Evolutionary conservation across 768 basidiomycete genomes (phyloP).

Genomic region (Trametes gibbosa): DNA sequence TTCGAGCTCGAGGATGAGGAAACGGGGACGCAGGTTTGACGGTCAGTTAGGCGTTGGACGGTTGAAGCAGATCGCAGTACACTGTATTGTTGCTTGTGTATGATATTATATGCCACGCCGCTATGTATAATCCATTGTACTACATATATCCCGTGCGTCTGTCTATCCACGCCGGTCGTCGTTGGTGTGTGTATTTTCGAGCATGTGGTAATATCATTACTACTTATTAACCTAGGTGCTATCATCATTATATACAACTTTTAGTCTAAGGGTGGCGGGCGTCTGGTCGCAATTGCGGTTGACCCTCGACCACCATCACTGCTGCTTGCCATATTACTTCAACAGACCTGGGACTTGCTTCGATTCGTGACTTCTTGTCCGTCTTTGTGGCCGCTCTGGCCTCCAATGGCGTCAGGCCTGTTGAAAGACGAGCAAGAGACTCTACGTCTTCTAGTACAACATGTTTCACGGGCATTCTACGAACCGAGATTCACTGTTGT

Average conservation of each 20-base stretch:
- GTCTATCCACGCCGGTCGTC: no score
- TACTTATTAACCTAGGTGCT: no score
- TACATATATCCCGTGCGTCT: neutral
- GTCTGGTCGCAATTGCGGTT: neutral
- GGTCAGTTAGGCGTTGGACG: neutral
- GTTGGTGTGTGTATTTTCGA: no score
- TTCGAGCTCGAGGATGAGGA: constrained; percentile 36
- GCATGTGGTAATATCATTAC: no score
- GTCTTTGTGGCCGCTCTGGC: constrained; percentile 20
- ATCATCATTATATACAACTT: no score
- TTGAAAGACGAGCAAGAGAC: constrained; percentile 80
- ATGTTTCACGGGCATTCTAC: constrained; percentile 92
- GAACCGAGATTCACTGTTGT: constrained; percentile 89
- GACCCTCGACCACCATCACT: constrained; percentile 9
- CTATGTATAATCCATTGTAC: neutral
- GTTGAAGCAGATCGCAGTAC: neutral
- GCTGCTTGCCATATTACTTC: neutral
- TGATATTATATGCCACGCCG: no score
- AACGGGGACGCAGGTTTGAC: neutral
- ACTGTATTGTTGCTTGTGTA: neutral
- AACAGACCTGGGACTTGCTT: neutral
- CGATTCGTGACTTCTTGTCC: no score
- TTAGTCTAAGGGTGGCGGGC: no score
- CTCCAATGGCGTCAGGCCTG: constrained; percentile 28
- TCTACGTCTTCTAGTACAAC: constrained; percentile 85